Base-by-base conservation (phyloP, 345 rosid species). In the Boechera retrofracta region DNA sequence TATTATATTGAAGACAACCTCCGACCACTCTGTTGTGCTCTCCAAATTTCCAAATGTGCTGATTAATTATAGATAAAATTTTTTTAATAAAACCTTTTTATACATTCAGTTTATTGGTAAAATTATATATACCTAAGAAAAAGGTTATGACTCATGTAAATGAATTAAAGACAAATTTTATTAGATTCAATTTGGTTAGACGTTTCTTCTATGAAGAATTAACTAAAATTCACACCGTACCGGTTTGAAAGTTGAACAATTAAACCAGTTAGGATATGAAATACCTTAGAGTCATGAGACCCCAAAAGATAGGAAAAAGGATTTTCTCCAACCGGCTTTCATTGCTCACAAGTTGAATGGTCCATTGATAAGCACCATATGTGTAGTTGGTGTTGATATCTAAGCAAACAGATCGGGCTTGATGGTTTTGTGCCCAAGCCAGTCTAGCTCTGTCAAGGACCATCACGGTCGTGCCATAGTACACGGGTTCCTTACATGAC, bases 1-100 rank as follows among this genome's bases (percentile, higher is more conserved):
- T 72, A 95, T 87, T 59, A 95, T 95, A 82, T 95, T 92, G 90
- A 95, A 95, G 61, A 95, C 92, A 36, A 92, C 97, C 79, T 95
- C 99, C 1, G 87, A 71, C 99, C 99, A 95, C 67, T 92, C 99
- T 51, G 98, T 90, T 21, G 99, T 90, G 85, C 97, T 95, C 82
- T 89, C 96, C 84, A 95, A 72, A 79, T 87, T 92, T 58, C 99
- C 99, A 39, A 95, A 92, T 21, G 98, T 92, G 84, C 99, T 94
- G 87, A 49, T 65, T 8, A 18, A 42, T 38, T 31, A 32, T 38
- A 6, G 7, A 33, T 54, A 24, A n/a, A n/a, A n/a, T n/a, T n/a
- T n/a, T n/a, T n/a, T 35, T 8, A 42, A 2, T 4, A 21, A 10
- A 42, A 53, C 12, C 7, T 15, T 52, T 52, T n/a, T 10, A 6